Percentiles rank a stretch among this genome's conserved stretches.
These are phyloP conservation scores for Cenococcum geophilum DNA, from an alignment of 495 filamentous ascomycete species.

Conservation along the genomic window DNA sequence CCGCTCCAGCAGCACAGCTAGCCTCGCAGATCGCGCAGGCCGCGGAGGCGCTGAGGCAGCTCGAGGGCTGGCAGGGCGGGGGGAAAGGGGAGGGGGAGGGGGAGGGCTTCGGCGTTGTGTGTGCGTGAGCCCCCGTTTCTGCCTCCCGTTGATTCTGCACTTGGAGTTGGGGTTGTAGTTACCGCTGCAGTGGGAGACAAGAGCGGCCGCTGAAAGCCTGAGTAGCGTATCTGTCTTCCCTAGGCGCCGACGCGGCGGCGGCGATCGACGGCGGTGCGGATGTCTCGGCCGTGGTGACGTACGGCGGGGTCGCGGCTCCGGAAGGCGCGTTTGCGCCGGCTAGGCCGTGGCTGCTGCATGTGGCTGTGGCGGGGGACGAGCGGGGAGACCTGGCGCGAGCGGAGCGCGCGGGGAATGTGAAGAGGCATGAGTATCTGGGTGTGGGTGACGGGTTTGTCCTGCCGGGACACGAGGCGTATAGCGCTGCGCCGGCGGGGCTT, in stretches of 20 bases:
- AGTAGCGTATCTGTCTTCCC: background rate
- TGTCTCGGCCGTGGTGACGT: slow-evolving; percentile 5
- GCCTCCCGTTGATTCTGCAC: no score
- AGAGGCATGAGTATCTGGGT: slow-evolving; percentile 34
- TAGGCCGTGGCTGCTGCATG: background rate
- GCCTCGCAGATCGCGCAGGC: slow-evolving; percentile 3
- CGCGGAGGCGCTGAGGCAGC: background rate
- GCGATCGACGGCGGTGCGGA: slow-evolving; percentile 8
- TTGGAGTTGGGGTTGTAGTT: background rate
- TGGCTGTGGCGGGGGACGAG: no score
- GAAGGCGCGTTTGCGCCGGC: slow-evolving; percentile 2
- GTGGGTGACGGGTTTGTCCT: slow-evolving; percentile 37
- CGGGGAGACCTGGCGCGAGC: background rate
- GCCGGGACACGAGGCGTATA: slow-evolving; percentile 41
- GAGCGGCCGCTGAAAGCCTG: no score
- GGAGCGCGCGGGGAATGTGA: slow-evolving; percentile 12
- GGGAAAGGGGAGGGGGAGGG: no score
- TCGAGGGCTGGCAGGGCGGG: background rate
- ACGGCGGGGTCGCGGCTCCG: slow-evolving; percentile 9
- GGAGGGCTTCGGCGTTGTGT: background rate
- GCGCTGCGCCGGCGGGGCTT: slow-evolving; percentile 38
- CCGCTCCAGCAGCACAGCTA: no score
- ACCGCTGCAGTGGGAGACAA: no score
- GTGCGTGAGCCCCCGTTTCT: no score
- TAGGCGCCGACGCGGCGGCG: background rate